These are phyloP conservation scores for Rhynchosporium secalis DNA, from an alignment of 2,329 filamentous ascomycete species.

Conservation along the genomic window DNA sequence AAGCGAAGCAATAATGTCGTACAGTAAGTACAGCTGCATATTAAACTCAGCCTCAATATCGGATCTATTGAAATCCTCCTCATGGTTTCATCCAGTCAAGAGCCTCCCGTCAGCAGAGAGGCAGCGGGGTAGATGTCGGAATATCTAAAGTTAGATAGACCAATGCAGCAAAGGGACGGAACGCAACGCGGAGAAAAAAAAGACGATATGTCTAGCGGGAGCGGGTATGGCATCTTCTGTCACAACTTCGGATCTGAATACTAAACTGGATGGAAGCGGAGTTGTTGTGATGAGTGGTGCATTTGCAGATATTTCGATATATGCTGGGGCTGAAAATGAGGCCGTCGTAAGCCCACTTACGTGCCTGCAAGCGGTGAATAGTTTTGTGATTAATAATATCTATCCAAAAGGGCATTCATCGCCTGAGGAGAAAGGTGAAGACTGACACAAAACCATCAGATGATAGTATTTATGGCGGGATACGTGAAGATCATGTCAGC, in stretches of 20 bases:
- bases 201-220: not conserved
- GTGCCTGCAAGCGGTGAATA: not conserved
- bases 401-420: no score
- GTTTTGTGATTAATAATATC: not conserved
- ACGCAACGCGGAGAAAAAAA: no score
- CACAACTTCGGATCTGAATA: not conserved
- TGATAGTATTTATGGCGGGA: no score
- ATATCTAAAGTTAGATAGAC: not conserved
- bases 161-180: not conserved
- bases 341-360: not conserved
- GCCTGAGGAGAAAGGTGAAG: no score
- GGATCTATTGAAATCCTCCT: no score
- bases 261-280: not conserved
- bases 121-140: not conserved
- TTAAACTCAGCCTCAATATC: not conserved
- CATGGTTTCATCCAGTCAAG: not conserved
- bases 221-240: not conserved
- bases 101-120: not conserved
- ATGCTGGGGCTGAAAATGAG: not conserved
- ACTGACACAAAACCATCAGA: no score
- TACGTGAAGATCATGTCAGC: not conserved
- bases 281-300: not conserved
- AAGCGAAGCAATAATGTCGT: not conserved
- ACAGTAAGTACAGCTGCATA: not conserved
- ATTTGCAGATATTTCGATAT: constrained; percentile 3